Evolutionary conservation across 306 rosid genomes (phyloP), one percentile per base, ranked within the genome.

Genomic region (Fragaria iinumae): DNA sequence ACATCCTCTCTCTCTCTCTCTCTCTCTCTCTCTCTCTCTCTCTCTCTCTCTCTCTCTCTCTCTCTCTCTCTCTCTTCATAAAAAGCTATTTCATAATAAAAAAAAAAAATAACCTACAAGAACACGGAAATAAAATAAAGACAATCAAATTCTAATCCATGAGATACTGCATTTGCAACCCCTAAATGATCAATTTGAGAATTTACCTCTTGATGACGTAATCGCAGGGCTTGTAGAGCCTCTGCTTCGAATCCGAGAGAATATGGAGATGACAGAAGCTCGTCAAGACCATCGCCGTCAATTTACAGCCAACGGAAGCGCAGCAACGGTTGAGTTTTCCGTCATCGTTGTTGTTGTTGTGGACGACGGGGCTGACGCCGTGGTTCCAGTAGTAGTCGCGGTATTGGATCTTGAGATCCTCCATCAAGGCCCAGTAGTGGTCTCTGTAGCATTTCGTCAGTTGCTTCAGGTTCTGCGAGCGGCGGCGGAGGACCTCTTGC

Each of bases 321-420:
- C 97, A 93, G 18, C 72, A 70, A 20, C 44, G 76, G 25, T 50
- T 20, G 29, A 14, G 5, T 11, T 6, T 38, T 3, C 32, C 64
- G 41, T 34, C 75, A 1, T 29, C 41, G 11, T 2, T 6, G 63
- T 5, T 8, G 74, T 29, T 8, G 75, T 49, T 48, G 23, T 71
- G 96, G 84, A 87, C 88, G 84, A 87, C 88, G 57, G 98, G 97
- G 73, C 91, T 89, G 80, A 78, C 89, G 0, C 97, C 98, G 52
- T 84, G 86, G 12, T 82, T 82, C 97, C 98, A 91, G 69, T 80
- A 89, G 67, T 89, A 93, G 4, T 89, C 86, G 65, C 83, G 76
- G 84, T 83, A 79, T 77, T 82, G 83, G 23, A 78, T 52, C 82
- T 76, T 87, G 17, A 91, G 62, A 0, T 88, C 89, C 73, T 87